These are phyloP conservation scores for Myxozyma udenii DNA, from an alignment of 805 yeast species.

Conservation along the genomic window DNA sequence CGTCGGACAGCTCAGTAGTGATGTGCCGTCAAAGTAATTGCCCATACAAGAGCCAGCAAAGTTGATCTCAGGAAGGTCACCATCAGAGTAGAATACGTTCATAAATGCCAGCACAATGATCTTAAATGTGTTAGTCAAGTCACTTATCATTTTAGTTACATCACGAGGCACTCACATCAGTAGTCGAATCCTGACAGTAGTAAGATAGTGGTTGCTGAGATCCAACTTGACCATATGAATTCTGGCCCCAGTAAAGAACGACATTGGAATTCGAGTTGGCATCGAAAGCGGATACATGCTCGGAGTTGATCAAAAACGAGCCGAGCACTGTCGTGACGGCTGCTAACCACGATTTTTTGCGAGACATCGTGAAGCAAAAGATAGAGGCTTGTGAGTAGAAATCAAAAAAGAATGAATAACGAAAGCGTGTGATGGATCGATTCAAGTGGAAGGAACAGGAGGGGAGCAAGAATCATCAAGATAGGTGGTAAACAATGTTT, in stretches of 20 bases:
- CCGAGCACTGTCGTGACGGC: background rate
- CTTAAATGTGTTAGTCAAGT: slow-evolving; percentile 52
- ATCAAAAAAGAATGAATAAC: background rate
- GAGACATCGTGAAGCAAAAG: background rate
- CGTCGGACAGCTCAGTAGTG: slow-evolving; percentile 45
- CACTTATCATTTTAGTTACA: slow-evolving; percentile 37
- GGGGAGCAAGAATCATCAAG: too few species aligned
- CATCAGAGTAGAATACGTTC: slow-evolving; percentile 50
- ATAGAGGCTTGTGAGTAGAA: background rate
- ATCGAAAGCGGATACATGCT: slow-evolving; percentile 28
- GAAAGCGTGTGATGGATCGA: background rate
- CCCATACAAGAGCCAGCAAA: slow-evolving; percentile 54
- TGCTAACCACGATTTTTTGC: background rate
- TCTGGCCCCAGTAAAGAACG: slow-evolving; percentile 89
- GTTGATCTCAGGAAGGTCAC: slow-evolving; percentile 44
- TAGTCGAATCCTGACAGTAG: slow-evolving; percentile 65
- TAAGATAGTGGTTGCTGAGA: slow-evolving; percentile 44
- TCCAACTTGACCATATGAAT: slow-evolving; percentile 52
- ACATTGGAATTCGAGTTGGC: slow-evolving; percentile 51
- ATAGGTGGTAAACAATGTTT: too few species aligned
- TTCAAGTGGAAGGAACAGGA: too few species aligned
- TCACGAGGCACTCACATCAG: slow-evolving; percentile 62
- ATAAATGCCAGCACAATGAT: slow-evolving; percentile 66
- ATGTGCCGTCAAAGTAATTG: slow-evolving; percentile 37
- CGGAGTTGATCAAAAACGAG: background rate